Evolutionary conservation across 495 filamentous ascomycete genomes (phyloP).

Genomic region (Penicillium daleae): DNA sequence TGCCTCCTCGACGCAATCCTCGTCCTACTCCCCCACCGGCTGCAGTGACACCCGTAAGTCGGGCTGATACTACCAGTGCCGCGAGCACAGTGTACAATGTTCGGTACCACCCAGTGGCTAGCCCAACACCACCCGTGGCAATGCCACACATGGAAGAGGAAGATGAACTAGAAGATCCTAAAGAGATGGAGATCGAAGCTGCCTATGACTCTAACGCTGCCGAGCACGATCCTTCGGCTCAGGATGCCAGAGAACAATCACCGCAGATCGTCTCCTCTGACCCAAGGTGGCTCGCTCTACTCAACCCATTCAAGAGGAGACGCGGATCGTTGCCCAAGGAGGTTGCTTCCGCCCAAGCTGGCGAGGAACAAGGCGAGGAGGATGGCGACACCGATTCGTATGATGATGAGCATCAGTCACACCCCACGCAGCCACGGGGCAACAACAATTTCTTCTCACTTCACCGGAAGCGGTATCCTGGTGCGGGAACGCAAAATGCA

Average conservation of each 20-base stretch:
- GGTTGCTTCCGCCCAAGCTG: slow-evolving; percentile 53
- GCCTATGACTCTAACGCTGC: slow-evolving; percentile 14
- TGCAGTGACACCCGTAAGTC: slow-evolving; percentile 72
- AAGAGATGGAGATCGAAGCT: slow-evolving; percentile 33
- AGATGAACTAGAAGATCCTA: slow-evolving; percentile 36
- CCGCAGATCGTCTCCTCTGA: slow-evolving; percentile 40
- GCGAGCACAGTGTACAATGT: slow-evolving; percentile 86
- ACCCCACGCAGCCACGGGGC: slow-evolving; percentile 20
- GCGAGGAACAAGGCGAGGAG: slow-evolving; percentile 35
- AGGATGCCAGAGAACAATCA: slow-evolving; percentile 35
- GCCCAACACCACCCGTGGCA: slow-evolving; percentile 60
- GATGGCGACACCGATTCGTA: slow-evolving; percentile 25
- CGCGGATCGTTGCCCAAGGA: slow-evolving; percentile 58
- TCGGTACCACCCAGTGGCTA: slow-evolving; percentile 75
- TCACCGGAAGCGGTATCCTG: slow-evolving; percentile 30
- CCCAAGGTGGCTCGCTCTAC: slow-evolving; percentile 52
- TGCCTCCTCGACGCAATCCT: slow-evolving; percentile 34
- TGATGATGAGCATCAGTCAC: slow-evolving; percentile 29
- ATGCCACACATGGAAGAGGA: slow-evolving; percentile 47
- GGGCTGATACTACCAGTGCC: slow-evolving; percentile 75
- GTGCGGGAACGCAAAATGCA: slow-evolving; percentile 30
- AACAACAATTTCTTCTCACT: slow-evolving; percentile 40
- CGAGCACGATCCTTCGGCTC: slow-evolving; percentile 17
- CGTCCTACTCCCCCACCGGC: slow-evolving; percentile 66
- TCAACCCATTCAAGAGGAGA: slow-evolving; percentile 58